These are phyloP conservation scores for Phyllosticta capitalensis DNA, from an alignment of 2,329 filamentous ascomycete genomes.

Conservation along the genomic window DNA sequence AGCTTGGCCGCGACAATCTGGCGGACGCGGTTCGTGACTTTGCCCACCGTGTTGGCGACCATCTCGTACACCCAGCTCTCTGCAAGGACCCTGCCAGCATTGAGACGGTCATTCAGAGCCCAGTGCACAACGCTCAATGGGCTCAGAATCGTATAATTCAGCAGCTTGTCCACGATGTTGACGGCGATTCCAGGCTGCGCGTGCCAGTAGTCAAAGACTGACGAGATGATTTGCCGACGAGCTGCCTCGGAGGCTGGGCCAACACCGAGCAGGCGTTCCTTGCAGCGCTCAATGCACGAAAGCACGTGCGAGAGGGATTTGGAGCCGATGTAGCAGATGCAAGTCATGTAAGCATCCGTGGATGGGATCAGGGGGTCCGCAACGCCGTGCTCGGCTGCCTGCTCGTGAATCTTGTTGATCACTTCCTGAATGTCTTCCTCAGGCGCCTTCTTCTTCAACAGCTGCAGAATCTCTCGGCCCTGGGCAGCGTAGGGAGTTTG, in stretches of 20 bases:
- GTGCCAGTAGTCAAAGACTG: conserved; percentile 87
- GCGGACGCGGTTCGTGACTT: conserved; percentile 78
- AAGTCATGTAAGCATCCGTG: conserved; percentile 87
- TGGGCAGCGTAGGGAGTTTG: conserved; percentile 71
- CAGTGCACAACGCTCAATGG: conserved; percentile 81
- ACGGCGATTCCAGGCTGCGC: conserved; percentile 87
- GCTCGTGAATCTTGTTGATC: conserved; percentile 71
- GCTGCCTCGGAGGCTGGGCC: conserved; percentile 66
- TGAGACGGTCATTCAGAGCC: conserved; percentile 62
- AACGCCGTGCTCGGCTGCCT: conserved; percentile 59
- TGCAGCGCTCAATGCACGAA: conserved; percentile 90
- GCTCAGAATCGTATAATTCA: conserved; percentile 92
- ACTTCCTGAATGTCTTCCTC: conserved; percentile 80
- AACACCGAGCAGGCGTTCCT: conserved; percentile 74
- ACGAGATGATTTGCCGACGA: conserved; percentile 77
- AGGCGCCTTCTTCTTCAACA: conserved; percentile 74
- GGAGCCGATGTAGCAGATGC: conserved; percentile 84
- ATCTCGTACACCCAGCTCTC: conserved; percentile 80
- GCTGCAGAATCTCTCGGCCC: conserved; percentile 68
- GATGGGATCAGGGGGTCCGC: conserved; percentile 71
- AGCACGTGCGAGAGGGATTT: conserved; percentile 95
- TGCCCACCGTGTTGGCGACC: conserved; percentile 76
- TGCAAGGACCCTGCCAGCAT: conserved; percentile 58
- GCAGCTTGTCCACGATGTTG: conserved; percentile 87
- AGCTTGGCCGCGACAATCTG: conserved; percentile 61